Percentiles rank a stretch among this genome's conserved stretches.
Evolutionary conservation across 2,329 filamentous ascomycete genomes (phyloP).

Genomic region (Fusarium redolens): DNA sequence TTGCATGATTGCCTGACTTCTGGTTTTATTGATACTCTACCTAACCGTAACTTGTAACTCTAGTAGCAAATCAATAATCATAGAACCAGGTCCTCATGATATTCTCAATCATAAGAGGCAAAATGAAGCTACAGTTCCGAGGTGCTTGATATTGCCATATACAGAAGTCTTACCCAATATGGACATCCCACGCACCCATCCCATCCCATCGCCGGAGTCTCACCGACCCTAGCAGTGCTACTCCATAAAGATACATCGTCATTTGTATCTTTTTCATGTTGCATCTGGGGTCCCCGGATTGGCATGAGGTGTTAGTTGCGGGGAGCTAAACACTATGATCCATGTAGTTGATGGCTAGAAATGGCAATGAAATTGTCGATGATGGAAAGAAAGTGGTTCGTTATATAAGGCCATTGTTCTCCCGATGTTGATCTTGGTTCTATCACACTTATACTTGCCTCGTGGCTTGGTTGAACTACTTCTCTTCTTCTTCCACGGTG

Average conservation of each 20-base stretch:
- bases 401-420: constrained; percentile 7
- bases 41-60: not conserved
- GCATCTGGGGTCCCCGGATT: constrained; percentile 43
- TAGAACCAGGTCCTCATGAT: not conserved
- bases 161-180: constrained; percentile 3
- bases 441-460: not conserved
- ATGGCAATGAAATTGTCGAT: constrained; percentile 1
- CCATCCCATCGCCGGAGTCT: constrained; percentile 24
- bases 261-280: not conserved
- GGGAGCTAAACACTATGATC: constrained; percentile 1
- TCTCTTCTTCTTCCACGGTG: not conserved
- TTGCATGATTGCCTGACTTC: not conserved
- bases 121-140: not conserved
- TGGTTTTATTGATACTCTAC: not conserved
- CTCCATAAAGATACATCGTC: not conserved
- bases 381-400: not conserved
- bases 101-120: not conserved
- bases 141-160: constrained; percentile 30
- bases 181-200: constrained; percentile 20
- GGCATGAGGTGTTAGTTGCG: constrained; percentile 3
- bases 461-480: not conserved
- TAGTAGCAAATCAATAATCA: not conserved
- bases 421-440: not conserved
- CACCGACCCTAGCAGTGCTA: constrained; percentile 4
- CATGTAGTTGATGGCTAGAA: not conserved